phyloP scores from a whole-genome alignment of 257 asterid species.

The Solanum chiquidenum region DNA sequence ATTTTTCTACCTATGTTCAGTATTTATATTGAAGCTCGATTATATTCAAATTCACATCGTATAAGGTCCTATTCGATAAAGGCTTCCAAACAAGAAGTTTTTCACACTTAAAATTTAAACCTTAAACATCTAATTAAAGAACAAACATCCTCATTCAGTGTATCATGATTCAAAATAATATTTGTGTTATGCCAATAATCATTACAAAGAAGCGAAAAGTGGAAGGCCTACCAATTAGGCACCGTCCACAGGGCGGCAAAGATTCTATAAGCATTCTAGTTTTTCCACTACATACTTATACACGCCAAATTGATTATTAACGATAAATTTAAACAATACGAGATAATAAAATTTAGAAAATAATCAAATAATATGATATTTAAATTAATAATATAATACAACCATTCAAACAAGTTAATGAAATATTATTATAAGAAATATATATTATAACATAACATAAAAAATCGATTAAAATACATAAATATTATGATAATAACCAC shows the following conservation, averaged over 20 bases:
- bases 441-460: neutral
- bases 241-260: neutral
- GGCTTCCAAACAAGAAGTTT: neutral
- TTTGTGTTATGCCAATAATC: neutral
- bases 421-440: neutral
- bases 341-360: too few relatives aligned
- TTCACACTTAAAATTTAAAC: neutral
- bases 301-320: neutral
- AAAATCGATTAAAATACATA: neutral
- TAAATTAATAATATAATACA: too few relatives aligned
- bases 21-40: too few relatives aligned
- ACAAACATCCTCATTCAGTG: too few relatives aligned
- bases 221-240: neutral
- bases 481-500: neutral
- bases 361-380: too few relatives aligned
- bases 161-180: neutral
- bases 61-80: too few relatives aligned
- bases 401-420: too few relatives aligned
- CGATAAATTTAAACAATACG: too few relatives aligned
- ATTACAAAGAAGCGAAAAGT: neutral
- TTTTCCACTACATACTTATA: neutral
- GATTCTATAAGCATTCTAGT: neutral
- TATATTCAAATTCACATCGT: fast-evolving
- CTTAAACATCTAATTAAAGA: too few relatives aligned
- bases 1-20: neutral